Conservation (phyloP, 768 basidiomycete species). For the Kondoa malvinella region DNA sequence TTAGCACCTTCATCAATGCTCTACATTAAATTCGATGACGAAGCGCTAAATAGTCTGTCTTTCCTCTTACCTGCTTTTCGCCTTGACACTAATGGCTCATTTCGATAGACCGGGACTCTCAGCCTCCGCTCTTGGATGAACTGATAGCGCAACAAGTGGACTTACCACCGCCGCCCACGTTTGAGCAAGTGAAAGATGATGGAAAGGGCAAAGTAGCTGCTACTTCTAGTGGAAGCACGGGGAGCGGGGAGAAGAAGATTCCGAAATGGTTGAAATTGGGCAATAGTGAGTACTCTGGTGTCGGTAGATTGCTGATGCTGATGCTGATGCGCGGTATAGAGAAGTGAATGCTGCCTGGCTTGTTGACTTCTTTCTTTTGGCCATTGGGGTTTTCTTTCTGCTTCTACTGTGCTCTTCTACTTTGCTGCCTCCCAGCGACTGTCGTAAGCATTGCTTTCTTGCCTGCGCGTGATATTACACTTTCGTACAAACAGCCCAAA, state of each 20-base stretch:
- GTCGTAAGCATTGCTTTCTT: too few relatives aligned
- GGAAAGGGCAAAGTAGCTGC: conserved; percentile 1
- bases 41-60: conserved; percentile 27
- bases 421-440: too few relatives aligned
- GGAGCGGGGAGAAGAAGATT: conserved; percentile 4
- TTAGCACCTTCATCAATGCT: conserved; percentile 67
- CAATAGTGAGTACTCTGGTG: conserved; percentile 3
- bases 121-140: conserved; percentile 48
- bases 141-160: conserved; percentile 48
- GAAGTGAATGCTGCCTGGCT: not conserved
- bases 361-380: not conserved
- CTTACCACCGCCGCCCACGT: conserved; percentile 44
- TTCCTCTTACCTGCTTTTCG: not conserved
- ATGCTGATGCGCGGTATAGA: not conserved
- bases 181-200: conserved; percentile 25
- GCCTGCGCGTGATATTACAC: too few relatives aligned
- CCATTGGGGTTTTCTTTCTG: not conserved
- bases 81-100: too few relatives aligned
- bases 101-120: conserved; percentile 39
- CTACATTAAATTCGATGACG: conserved; percentile 56
- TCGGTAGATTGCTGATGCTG: not conserved
- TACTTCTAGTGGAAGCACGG: not conserved
- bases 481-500: not conserved
- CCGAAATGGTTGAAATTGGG: conserved; percentile 13
- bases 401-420: too few relatives aligned